Evolutionary conservation across 116 monocot genomes (phyloP).

Genomic region (Papilionanthe hybrid): DNA sequence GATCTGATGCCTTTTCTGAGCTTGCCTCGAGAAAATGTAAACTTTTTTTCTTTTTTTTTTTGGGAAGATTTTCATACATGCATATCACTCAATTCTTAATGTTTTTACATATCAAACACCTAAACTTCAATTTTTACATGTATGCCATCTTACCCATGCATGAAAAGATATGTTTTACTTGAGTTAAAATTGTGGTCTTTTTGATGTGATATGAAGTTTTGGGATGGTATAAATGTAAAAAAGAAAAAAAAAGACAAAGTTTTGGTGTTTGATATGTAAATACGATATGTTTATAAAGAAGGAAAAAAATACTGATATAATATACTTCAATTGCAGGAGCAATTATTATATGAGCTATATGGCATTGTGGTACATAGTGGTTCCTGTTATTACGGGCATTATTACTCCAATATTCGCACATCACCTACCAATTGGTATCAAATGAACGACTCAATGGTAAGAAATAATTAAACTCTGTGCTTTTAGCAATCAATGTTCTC

Average conservation of each 20-base stretch:
- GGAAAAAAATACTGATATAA: neutral
- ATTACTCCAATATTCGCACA: constrained; percentile 59
- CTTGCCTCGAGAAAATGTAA: constrained; percentile 20
- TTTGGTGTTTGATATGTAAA: too few relatives aligned
- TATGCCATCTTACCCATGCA: too few relatives aligned
- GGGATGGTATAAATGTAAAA: too few relatives aligned
- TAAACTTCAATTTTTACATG: too few relatives aligned
- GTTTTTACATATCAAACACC: too few relatives aligned
- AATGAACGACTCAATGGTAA: constrained; percentile 66
- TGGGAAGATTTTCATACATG: neutral
- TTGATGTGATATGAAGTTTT: too few relatives aligned
- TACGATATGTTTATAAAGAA: too few relatives aligned
- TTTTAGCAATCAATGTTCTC: neutral
- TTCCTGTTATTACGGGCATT: constrained; percentile 48
- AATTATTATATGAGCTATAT: constrained; percentile 64
- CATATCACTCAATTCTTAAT: neutral
- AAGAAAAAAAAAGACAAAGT: too few relatives aligned
- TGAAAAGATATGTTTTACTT: too few relatives aligned
- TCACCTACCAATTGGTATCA: constrained; percentile 53
- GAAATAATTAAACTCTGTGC: neutral
- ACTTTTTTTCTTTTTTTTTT: neutral
- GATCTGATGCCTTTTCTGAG: constrained; percentile 59
- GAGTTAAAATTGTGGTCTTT: too few relatives aligned
- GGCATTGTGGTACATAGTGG: constrained; percentile 76
- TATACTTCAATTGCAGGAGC: constrained; percentile 28